Conservation (phyloP, 2,329 filamentous ascomycete species). For the Cryphonectria naterciae region DNA sequence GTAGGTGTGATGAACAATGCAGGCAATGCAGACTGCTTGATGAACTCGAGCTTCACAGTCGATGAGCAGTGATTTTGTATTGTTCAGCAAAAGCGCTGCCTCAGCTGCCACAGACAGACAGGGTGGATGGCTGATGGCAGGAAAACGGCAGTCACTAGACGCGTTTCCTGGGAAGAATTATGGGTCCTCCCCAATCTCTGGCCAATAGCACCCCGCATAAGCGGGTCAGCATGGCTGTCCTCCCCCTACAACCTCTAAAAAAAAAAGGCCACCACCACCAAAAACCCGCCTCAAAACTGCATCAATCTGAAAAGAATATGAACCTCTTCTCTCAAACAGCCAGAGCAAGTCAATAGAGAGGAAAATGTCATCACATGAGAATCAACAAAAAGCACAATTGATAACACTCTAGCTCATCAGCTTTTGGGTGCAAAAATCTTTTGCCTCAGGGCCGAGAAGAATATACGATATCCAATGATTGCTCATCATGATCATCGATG, state of each 20-base stretch:
- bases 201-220: constrained; percentile 5
- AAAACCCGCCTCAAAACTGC: constrained; percentile 1
- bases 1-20: neutral
- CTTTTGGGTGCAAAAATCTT: too few species aligned
- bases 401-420: neutral
- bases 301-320: neutral
- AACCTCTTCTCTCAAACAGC: neutral
- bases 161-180: constrained; percentile 2
- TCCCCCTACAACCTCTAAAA: neutral
- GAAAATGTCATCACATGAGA: neutral
- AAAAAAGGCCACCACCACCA: neutral
- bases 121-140: constrained; percentile 4
- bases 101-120: constrained; percentile 8
- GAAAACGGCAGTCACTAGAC: constrained; percentile 11
- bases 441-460: neutral
- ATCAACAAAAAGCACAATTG: neutral
- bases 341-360: neutral
- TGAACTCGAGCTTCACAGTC: constrained; percentile 1
- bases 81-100: constrained; percentile 3
- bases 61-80: constrained; percentile 3
- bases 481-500: constrained; percentile 13
- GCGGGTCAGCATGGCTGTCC: neutral
- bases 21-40: constrained; percentile 1
- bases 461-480: neutral
- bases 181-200: neutral